Conservation (phyloP, 768 basidiomycete species). For the Jaapia argillacea region DNA sequence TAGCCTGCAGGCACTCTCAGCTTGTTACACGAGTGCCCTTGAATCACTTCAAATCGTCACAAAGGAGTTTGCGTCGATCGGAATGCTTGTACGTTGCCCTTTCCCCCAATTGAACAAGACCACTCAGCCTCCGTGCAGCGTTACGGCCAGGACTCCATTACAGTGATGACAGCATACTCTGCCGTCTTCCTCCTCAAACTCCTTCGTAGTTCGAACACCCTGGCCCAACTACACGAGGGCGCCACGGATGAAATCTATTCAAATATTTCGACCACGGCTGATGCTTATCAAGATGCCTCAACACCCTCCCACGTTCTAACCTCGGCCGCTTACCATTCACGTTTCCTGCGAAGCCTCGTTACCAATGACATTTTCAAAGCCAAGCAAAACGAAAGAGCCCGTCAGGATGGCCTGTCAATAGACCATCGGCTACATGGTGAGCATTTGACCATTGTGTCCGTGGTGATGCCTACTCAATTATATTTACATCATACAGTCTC, state of each 20-base stretch:
- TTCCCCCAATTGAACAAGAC: constrained; percentile 2
- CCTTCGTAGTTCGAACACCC: constrained; percentile 51
- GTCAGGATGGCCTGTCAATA: constrained; percentile 20
- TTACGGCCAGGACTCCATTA: constrained; percentile 78
- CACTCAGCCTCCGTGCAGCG: constrained; percentile 39
- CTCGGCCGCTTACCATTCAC: constrained; percentile 67
- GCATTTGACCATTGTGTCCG: not conserved
- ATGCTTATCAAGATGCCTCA: constrained; percentile 71
- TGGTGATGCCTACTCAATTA: not conserved
- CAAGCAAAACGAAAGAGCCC: constrained; percentile 23
- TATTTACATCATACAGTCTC: not conserved
- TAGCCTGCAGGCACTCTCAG: constrained; percentile 56
- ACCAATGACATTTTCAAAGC: constrained; percentile 50
- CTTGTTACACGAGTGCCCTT: constrained; percentile 68
- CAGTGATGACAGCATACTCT: constrained; percentile 80
- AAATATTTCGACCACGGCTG: constrained; percentile 59
- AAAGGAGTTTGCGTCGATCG: constrained; percentile 62
- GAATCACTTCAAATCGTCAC: constrained; percentile 63
- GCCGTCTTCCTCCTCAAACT: constrained; percentile 76
- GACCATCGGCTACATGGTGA: constrained; percentile 48
- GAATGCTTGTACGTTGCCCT: constrained; percentile 49
- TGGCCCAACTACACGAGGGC: constrained; percentile 47
- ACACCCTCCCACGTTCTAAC: constrained; percentile 48
- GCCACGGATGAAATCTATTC: constrained; percentile 56
- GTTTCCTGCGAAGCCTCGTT: constrained; percentile 67